Evolutionary conservation across 2,329 filamentous ascomycete genomes (phyloP), one percentile per base, ranked within the genome.

Genomic region (Orbilia brochopaga): DNA sequence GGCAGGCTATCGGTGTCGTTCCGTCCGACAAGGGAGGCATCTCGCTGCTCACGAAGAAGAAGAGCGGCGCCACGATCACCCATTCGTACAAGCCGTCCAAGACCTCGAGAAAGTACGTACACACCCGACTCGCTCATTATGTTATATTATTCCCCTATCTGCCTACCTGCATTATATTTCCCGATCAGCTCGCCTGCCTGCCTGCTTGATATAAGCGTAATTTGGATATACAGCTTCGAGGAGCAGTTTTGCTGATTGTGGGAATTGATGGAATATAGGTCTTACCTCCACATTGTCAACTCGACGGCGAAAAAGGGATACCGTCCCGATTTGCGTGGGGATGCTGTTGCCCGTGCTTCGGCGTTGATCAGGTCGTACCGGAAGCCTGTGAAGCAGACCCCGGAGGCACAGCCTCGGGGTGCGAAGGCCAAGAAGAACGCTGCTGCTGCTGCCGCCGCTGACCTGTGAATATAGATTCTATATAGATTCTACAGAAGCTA

Each of bases 21-120:
- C 69, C 62, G 62, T 73, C 69, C 53, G 69, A 66, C 27, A 73
- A 73, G 62, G 69, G 69, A 66, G 69, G 69, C 61, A 66, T 73
- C 62, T 62, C 69, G 35, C 69, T 73, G 55, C 35, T 73, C 54
- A 73, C 69, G 56, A 73, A 73, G 69, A 73, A 59, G 61, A 62
- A 57, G 44, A 62, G 32, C 30, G 69, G 69, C 32, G 2, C 35
- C 23, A 62, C 63, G 15, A 55, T 62, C 57, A 67, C 69, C 24
- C 51, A 46, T 30, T 58, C 61, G 3, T 73, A 66, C 62, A 66
- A 66, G 57, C 57, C 62, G 52, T 60, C 69, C 24, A 73, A 73
- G 69, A 66, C 69, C 44, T 67, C 61, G 30, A 21, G 69, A 66
- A 73, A 73, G 63, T 73, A 65, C 54, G 67, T 46, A 15, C 21